These are phyloP conservation scores for Cadophora malorum DNA, from an alignment of 2,329 filamentous ascomycete genomes.

Conservation along the genomic window DNA sequence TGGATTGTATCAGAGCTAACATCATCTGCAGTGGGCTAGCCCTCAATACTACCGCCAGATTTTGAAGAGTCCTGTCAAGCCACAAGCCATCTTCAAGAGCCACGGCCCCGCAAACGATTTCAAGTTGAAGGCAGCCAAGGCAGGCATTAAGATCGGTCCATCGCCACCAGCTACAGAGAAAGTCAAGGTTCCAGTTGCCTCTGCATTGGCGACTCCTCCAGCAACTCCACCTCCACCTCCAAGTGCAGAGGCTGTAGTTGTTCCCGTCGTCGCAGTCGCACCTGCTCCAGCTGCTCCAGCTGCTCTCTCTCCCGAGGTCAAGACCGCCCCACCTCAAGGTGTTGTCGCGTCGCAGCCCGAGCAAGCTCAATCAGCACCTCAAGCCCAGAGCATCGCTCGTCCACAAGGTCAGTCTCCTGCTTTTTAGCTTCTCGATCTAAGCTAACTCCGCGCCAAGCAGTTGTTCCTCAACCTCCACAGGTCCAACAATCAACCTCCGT, in stretches of 20 bases:
- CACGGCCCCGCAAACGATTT: background rate
- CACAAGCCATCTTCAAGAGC: background rate
- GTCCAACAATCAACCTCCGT: background rate
- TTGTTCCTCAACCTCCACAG: background rate
- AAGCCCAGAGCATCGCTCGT: too few relatives aligned
- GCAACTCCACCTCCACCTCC: background rate
- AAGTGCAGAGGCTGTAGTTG: background rate
- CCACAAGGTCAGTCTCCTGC: too few relatives aligned
- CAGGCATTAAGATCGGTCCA: background rate
- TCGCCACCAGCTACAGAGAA: background rate
- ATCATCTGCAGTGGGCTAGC: slow-evolving; percentile 9
- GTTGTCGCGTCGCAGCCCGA: too few relatives aligned
- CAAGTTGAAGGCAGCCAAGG: background rate
- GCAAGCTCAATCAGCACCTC: too few relatives aligned
- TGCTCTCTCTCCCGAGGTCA: background rate
- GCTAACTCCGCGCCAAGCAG: background rate
- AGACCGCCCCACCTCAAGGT: background rate
- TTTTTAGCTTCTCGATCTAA: too few relatives aligned
- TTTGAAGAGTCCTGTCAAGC: too few relatives aligned
- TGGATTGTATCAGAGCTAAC: background rate
- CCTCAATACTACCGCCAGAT: background rate
- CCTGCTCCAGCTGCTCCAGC: too few relatives aligned
- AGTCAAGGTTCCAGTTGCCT: background rate
- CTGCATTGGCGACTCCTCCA: background rate
- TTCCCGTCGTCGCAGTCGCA: background rate